These are phyloP conservation scores for Starmerella powellii DNA, from an alignment of 805 yeast species.

Conservation along the genomic window DNA sequence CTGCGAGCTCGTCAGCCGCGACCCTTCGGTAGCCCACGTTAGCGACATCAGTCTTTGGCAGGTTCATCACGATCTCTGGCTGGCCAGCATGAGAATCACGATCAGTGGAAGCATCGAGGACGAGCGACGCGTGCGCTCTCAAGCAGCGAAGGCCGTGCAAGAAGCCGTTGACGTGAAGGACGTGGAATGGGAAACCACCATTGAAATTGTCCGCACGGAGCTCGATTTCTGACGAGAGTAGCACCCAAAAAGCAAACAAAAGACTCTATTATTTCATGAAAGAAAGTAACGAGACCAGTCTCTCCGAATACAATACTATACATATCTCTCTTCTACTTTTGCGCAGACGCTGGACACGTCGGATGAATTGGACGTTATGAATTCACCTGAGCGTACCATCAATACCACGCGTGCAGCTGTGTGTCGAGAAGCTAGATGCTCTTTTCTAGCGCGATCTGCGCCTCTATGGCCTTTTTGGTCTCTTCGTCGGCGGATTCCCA, in stretches of 20 bases:
- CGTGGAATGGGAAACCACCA: slow-evolving; percentile 30
- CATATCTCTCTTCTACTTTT: too few relatives aligned
- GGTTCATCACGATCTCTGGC: slow-evolving; percentile 35
- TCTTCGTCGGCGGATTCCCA: slow-evolving; percentile 35
- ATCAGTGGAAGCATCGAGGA: slow-evolving; percentile 29
- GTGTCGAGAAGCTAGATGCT: not conserved
- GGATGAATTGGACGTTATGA: too few relatives aligned
- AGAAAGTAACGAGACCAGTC: not conserved
- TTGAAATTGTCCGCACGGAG: slow-evolving; percentile 26
- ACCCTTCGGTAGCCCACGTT: slow-evolving; percentile 26
- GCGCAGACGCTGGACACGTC: too few relatives aligned
- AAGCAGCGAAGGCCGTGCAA: slow-evolving; percentile 24
- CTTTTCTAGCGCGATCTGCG: slow-evolving; percentile 4
- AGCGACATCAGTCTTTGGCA: slow-evolving; percentile 32
- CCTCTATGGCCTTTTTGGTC: slow-evolving; percentile 8
- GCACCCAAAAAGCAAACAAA: not conserved
- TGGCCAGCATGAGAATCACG: slow-evolving; percentile 29
- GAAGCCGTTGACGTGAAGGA: slow-evolving; percentile 23
- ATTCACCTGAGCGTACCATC: too few relatives aligned
- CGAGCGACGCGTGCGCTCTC: slow-evolving; percentile 27
- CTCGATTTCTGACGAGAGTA: too few relatives aligned
- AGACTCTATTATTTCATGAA: not conserved
- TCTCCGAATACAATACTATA: not conserved
- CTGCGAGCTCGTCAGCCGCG: slow-evolving; percentile 20
- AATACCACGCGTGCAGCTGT: too few relatives aligned